Conservation (phyloP, 192 early-diverging fungal species). For the Umbelopsis vinacea region DNA sequence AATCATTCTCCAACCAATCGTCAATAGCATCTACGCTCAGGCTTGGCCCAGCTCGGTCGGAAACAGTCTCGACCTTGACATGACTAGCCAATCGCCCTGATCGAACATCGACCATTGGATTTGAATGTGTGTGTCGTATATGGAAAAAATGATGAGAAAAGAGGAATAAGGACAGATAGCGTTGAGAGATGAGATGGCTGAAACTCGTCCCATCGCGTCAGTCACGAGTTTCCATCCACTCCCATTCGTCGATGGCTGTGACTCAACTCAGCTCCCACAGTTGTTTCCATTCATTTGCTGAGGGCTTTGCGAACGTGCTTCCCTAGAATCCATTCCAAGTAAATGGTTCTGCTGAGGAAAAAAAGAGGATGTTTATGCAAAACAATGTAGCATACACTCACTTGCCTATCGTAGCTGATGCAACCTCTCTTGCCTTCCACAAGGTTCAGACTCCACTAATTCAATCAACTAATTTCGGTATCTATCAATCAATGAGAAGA, state of each 20-base stretch:
- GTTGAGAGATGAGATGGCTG: neutral
- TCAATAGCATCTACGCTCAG: conserved; percentile 32
- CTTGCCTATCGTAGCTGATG: too few relatives aligned
- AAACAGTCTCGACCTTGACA: neutral
- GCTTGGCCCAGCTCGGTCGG: neutral
- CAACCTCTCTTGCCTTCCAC: too few relatives aligned
- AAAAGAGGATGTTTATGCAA: too few relatives aligned
- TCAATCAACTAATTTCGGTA: too few relatives aligned
- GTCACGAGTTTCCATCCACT: conserved; percentile 15
- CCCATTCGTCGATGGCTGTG: conserved; percentile 1
- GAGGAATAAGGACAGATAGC: too few relatives aligned
- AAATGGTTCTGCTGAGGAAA: too few relatives aligned
- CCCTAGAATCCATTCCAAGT: too few relatives aligned
- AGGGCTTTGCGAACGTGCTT: neutral
- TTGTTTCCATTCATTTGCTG: neutral
- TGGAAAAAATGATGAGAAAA: too few relatives aligned
- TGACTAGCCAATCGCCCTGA: neutral
- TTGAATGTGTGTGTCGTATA: too few relatives aligned
- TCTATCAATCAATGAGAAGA: too few relatives aligned
- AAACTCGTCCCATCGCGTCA: neutral
- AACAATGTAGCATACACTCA: too few relatives aligned
- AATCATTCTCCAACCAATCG: conserved; percentile 39
- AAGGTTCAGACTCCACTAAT: too few relatives aligned
- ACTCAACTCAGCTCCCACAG: conserved; percentile 7
- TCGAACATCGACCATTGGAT: conserved; percentile 10